Evolutionary conservation across 2,329 filamentous ascomycete species (phyloP).

Genomic region (Arachnopeziza araneosa): DNA sequence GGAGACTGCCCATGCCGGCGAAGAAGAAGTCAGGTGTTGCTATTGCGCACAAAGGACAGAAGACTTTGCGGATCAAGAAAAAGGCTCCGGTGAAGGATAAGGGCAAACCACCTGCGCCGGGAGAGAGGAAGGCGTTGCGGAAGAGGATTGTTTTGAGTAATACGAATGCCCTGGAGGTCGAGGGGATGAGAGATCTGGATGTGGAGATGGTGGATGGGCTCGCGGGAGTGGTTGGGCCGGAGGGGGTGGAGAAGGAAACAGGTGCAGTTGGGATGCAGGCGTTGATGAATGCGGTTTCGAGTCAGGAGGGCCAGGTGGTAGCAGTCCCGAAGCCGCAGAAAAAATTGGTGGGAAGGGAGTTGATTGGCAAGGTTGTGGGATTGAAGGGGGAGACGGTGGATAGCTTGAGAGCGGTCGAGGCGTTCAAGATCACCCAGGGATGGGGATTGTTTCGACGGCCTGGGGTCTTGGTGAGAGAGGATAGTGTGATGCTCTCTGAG

Average conservation of each 20-base stretch:
- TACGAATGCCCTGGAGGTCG: conserved; percentile 79
- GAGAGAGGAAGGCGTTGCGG: conserved; percentile 80
- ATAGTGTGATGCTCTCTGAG: conserved; percentile 68
- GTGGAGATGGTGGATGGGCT: conserved; percentile 50
- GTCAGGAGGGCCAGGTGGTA: not conserved
- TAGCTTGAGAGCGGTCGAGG: conserved; percentile 74
- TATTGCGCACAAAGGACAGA: conserved; percentile 6
- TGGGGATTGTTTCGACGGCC: conserved; percentile 85
- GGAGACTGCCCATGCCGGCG: not conserved
- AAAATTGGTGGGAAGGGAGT: not conserved
- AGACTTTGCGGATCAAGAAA: conserved; percentile 41
- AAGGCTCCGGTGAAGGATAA: conserved; percentile 30
- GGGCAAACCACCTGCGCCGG: conserved; percentile 55
- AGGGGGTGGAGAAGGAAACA: conserved; percentile 44
- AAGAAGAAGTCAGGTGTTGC: conserved; percentile 6
- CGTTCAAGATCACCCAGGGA: conserved; percentile 84
- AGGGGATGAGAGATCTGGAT: conserved; percentile 58
- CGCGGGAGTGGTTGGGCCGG: conserved; percentile 62
- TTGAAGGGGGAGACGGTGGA: conserved; percentile 69
- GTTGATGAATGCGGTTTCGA: not conserved
- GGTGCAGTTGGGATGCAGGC: not conserved
- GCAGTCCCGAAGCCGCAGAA: not conserved
- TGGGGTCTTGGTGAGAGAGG: conserved; percentile 68
- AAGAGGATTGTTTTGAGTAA: conserved; percentile 92
- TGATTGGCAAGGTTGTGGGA: conserved; percentile 61